Evolutionary conservation across 768 basidiomycete genomes (phyloP), one percentile per base, ranked within the genome.

Genomic region (Ephemerocybe angulata): DNA sequence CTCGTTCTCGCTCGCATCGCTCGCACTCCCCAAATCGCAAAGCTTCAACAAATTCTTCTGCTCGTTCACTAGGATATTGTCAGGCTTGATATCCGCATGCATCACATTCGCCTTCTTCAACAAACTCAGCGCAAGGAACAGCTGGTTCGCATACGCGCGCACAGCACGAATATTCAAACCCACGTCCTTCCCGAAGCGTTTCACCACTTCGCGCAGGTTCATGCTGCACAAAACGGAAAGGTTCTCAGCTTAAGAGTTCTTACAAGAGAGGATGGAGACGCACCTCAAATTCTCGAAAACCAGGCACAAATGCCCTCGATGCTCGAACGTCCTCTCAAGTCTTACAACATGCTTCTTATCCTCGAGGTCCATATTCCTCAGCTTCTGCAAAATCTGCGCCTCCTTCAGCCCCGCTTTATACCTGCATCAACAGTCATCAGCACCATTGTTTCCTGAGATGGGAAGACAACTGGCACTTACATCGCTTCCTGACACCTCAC

Each of bases 61-160:
- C 62, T 98, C 95, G 60, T 94, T 97, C 28, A 94, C 95, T 64
- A 98, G 70, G 40, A 99, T 96, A 67, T 98, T 98, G 68, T 98
- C 97, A 19, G 97, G 97, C 70, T 98, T 98, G 68, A 99, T 91
- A 66, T 99, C 97, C 6, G 97, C 97, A 64, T 99, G 97, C 84
- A 98, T 97, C 56, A 98, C 85, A 60, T 90, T 93, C 56, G 85
- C 81, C 72, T 98, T 98, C 60, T 85, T 83, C 65, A 98, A 75
- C 52, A 95, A 75, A 60, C 88, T 83, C 59, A 98, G 70, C 17
- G 92, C 82, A 50, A 98, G 79, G 72, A 98, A 95, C 50, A 99
- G 84, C 66, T 99, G 97, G 62, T 96, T 92, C 28, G 97, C 87
- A 67, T 99, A 99, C n/a, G 95, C 94, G 61, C 96, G 85, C n/a